These are phyloP conservation scores for Podospora tetraspora DNA, from an alignment of 495 filamentous ascomycete species.

Conservation along the genomic window DNA sequence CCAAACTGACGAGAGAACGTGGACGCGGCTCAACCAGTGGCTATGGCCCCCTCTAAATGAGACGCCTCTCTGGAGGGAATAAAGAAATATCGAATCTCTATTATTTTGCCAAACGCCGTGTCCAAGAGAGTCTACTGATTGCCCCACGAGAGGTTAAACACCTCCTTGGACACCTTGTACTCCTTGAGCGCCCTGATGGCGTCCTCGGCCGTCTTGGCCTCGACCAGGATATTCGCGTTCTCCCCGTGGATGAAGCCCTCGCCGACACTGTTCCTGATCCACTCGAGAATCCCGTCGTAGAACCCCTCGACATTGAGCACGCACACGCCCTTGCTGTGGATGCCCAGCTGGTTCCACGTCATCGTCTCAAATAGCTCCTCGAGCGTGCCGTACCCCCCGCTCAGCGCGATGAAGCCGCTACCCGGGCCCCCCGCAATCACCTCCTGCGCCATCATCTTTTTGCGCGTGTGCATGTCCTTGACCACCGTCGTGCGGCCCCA, in stretches of 20 bases:
- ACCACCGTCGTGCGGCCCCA: conserved; percentile 86
- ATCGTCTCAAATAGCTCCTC: conserved; percentile 96
- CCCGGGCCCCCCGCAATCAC: conserved; percentile 76
- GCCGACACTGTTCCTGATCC: conserved; percentile 73
- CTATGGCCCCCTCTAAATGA: neutral
- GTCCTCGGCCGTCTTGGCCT: conserved; percentile 66
- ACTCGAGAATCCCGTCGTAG: conserved; percentile 77
- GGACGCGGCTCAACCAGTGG: neutral
- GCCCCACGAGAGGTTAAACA: conserved; percentile 78
- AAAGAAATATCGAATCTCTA: conserved; percentile 1
- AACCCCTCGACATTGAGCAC: conserved; percentile 84
- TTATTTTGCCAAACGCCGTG: neutral
- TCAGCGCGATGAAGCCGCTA: conserved; percentile 83
- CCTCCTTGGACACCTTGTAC: conserved; percentile 67
- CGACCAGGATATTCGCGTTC: conserved; percentile 70
- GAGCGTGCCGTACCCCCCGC: conserved; percentile 88
- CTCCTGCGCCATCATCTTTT: conserved; percentile 83
- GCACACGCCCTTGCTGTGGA: conserved; percentile 75
- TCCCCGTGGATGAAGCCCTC: conserved; percentile 66
- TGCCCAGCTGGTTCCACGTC: conserved; percentile 97
- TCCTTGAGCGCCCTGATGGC: conserved; percentile 63
- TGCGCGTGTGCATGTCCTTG: conserved; percentile 90
- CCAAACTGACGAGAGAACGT: neutral
- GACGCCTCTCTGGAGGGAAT: neutral
- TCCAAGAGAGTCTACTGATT: conserved; percentile 44